Percentiles rank a stretch among this genome's conserved stretches.
Evolutionary conservation across 306 rosid species (phyloP).

Genomic region (Lathyrus oleraceus): DNA sequence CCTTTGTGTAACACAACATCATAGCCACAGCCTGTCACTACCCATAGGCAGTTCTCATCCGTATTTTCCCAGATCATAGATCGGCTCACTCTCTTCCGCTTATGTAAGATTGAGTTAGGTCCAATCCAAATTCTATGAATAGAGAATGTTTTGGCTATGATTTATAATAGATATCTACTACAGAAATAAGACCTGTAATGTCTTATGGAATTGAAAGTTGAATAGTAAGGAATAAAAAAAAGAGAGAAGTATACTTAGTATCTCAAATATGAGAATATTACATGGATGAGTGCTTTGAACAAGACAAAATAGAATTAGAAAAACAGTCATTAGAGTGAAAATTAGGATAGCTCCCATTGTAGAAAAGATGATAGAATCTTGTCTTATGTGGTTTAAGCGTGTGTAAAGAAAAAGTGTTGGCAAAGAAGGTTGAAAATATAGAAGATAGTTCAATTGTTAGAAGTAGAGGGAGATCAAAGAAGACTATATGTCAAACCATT

Average conservation of each 20-base stretch:
- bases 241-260: neutral
- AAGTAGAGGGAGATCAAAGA: neutral
- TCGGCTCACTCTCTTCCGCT: too few relatives aligned
- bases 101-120: too few relatives aligned
- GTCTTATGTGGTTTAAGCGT: neutral
- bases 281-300: conserved; percentile 1
- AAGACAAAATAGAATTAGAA: neutral
- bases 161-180: neutral
- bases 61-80: too few relatives aligned
- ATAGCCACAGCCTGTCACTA: too few relatives aligned
- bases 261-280: conserved; percentile 9
- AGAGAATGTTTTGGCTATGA: neutral
- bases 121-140: too few relatives aligned
- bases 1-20: too few relatives aligned
- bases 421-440: conserved; percentile 1
- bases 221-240: neutral
- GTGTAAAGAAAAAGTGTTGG: neutral
- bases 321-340: neutral
- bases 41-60: too few relatives aligned
- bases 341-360: neutral
- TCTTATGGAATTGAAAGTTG: neutral
- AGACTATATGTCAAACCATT: neutral
- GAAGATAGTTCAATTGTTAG: conserved; percentile 2
- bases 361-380: neutral
- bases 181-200: neutral